phyloP scores from a whole-genome alignment of 2,329 filamentous ascomycete genomes.

The Fusarium sp. region DNA sequence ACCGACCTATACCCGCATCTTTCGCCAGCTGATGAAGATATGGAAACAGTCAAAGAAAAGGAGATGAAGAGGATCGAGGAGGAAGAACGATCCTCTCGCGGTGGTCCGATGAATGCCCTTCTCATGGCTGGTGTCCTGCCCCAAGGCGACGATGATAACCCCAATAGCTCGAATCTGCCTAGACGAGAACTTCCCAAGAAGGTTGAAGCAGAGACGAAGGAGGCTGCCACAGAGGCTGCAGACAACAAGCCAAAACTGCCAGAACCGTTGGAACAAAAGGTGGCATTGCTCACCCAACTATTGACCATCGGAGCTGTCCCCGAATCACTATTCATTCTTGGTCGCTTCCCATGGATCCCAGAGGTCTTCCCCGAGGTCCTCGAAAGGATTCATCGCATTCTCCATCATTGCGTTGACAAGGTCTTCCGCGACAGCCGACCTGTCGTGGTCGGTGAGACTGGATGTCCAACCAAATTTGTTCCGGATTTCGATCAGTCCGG shows the following conservation, averaged over 20 bases:
- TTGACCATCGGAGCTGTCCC: conserved; percentile 92
- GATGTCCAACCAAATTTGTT: conserved; percentile 57
- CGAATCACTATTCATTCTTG: conserved; percentile 91
- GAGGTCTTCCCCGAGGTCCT: conserved; percentile 86
- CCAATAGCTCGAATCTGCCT: conserved; percentile 50
- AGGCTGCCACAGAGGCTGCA: conserved; percentile 51
- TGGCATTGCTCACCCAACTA: conserved; percentile 82
- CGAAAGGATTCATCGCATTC: conserved; percentile 82
- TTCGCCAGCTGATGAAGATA: conserved; percentile 83
- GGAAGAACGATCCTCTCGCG: conserved; percentile 76
- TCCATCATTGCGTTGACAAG: conserved; percentile 83
- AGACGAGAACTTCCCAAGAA: conserved; percentile 64
- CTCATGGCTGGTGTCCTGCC: conserved; percentile 86
- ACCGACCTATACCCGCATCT: conserved; percentile 92
- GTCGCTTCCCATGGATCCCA: conserved; percentile 90
- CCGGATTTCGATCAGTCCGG: conserved; percentile 70
- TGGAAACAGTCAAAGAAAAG: conserved; percentile 77
- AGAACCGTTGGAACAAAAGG: conserved; percentile 88
- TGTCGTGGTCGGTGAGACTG: conserved; percentile 40
- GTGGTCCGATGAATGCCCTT: conserved; percentile 82
- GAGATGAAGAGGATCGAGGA: conserved; percentile 81
- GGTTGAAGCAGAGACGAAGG: conserved; percentile 63
- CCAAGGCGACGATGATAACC: conserved; percentile 74
- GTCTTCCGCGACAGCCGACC: conserved; percentile 66
- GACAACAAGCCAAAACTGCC: conserved; percentile 65